Evolutionary conservation across 2,329 filamentous ascomycete genomes (phyloP), one percentile per base, ranked within the genome.

Genomic region (Ceratocystis cacaofunesta): DNA sequence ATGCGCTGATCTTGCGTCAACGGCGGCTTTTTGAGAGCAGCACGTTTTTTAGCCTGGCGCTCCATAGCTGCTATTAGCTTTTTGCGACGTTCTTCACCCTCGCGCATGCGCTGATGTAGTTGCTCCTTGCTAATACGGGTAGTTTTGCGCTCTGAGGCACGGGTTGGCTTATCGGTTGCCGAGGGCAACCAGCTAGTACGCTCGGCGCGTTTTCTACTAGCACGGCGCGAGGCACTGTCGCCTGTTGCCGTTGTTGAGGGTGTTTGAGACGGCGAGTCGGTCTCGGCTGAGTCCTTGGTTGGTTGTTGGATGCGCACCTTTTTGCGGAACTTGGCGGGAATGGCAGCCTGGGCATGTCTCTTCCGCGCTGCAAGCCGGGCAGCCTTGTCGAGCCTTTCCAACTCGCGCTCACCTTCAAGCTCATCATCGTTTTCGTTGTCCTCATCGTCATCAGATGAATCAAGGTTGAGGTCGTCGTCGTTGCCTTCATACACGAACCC

Each of bases 1-100:
- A 96, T 79, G 46, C 91, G 83, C 73, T 97, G 87, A 57, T 84
- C 90, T 75, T 96, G 92, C 5, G 91, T 95, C 84, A 95, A 85
- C 32, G 87, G 82, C 67, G 87, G 88, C 65, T 89, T 89, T 75
- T 90, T 90, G 69, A 85, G 77, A 65, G 88, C 88, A 69, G 87
- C 86, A 70, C 90, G 79, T 72, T 82, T 83, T 71, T 88, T 88
- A 55, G 86, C 80, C 71, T 84, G 85, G 68, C 82, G 83, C 71
- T 86, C 83, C 84, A 86, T 86, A 66, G 80, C 77, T 64, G 81
- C 83, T 63, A 90, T 76, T 73, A 90, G 88, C 72, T 87, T 87
- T 72, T 89, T 79, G 58, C 88, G 82, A 71, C 86, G 81, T 67
- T 82, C 80, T 72, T 90, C 87, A 68, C 87, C 83, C 73, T 89